These are phyloP conservation scores for Penicillium sp. DNA, from an alignment of 2,329 filamentous ascomycete species.

Conservation along the genomic window DNA sequence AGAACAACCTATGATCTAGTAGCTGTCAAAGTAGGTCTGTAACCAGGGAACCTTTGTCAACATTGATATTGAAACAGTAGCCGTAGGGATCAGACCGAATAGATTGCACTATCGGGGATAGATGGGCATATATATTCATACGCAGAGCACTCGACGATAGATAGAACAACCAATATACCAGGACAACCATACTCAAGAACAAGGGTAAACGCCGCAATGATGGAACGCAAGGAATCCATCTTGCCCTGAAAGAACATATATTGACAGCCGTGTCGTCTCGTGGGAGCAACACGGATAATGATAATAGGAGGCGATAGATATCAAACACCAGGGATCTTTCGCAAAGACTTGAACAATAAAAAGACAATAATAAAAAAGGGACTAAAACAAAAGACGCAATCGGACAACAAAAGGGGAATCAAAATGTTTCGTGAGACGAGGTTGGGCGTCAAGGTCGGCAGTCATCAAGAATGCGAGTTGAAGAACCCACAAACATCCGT, in stretches of 20 bases:
- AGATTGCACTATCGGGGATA: background rate
- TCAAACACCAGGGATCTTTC: slow-evolving; percentile 30
- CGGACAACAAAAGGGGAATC: slow-evolving; percentile 42
- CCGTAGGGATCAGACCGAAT: background rate
- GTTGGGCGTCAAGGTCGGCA: slow-evolving; percentile 36
- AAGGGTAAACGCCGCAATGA: slow-evolving; percentile 2
- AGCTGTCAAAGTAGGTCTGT: background rate
- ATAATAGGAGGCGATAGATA: slow-evolving; percentile 22
- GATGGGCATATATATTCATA: background rate
- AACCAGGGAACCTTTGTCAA: background rate
- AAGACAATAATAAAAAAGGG: slow-evolving; percentile 7
- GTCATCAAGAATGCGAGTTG: slow-evolving; percentile 31
- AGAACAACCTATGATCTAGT: background rate
- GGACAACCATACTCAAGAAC: background rate
- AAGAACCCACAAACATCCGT: slow-evolving; percentile 28
- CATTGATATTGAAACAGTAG: background rate
- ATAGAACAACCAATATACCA: background rate
- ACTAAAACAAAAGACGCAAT: slow-evolving; percentile 23
- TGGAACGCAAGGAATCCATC: slow-evolving; percentile 10
- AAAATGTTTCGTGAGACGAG: slow-evolving; percentile 43
- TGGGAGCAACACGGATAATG: slow-evolving; percentile 21
- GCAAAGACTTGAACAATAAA: slow-evolving; percentile 19
- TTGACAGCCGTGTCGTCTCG: slow-evolving; percentile 34
- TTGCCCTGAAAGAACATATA: slow-evolving; percentile 23
- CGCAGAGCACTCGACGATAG: background rate